A percentile compares a stretch with the other conserved stretches of the same genome.
Conservation (phyloP, 2,329 filamentous ascomycete genomes). For the Ceratocystis colombiana region DNA sequence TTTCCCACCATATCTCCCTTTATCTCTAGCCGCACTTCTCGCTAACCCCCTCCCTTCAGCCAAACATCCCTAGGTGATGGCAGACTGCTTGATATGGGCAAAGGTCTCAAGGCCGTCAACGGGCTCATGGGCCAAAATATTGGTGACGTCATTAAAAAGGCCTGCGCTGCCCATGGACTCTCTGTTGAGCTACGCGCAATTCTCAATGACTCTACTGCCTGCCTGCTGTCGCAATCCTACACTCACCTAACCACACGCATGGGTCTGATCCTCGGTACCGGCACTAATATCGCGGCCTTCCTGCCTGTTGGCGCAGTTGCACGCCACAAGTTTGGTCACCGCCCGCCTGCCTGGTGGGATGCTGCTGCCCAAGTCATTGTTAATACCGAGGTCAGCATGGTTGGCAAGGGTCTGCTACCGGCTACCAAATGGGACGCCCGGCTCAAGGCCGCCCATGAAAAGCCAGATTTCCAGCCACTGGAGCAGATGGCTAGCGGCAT, state of each 20-base stretch:
- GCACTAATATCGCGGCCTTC: constrained; percentile 56
- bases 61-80: constrained; percentile 55
- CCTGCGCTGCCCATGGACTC: constrained; percentile 43
- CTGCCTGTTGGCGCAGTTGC: constrained; percentile 49
- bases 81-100: constrained; percentile 53
- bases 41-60: constrained; percentile 34
- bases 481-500: constrained; percentile 55
- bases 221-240: constrained; percentile 55
- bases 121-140: constrained; percentile 51
- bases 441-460: constrained; percentile 44
- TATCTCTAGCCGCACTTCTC: not conserved
- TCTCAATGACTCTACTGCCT: constrained; percentile 58
- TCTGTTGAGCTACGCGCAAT: constrained; percentile 50
- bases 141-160: constrained; percentile 46
- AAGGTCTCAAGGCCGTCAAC: constrained; percentile 51
- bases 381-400: constrained; percentile 60
- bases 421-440: constrained; percentile 51
- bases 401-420: constrained; percentile 49
- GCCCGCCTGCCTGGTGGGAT: constrained; percentile 47
- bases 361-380: constrained; percentile 53
- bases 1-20: not conserved
- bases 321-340: constrained; percentile 45
- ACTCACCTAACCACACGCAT: constrained; percentile 49
- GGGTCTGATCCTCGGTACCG: constrained; percentile 56
- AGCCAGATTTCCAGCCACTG: constrained; percentile 51